phyloP scores from a whole-genome alignment of 768 basidiomycete genomes.

The Hericium alpestre region DNA sequence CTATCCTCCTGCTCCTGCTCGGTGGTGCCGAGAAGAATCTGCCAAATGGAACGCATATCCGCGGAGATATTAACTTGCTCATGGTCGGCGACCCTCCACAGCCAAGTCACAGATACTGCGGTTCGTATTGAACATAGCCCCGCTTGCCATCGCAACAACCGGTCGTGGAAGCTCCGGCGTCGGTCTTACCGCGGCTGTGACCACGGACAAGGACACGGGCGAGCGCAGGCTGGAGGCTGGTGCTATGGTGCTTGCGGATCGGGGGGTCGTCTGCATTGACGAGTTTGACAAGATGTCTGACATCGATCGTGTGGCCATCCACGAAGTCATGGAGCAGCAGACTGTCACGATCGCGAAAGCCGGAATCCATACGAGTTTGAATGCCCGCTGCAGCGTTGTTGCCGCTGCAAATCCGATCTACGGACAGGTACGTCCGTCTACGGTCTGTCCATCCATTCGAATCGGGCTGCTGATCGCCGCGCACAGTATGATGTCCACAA shows the following conservation, averaged over 20 bases:
- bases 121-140: conserved; percentile 92
- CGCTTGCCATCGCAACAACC: conserved; percentile 95
- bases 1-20: conserved; percentile 83
- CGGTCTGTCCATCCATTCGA: conserved; percentile 30
- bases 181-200: conserved; percentile 96
- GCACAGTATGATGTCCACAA: background rate
- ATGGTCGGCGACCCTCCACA: conserved; percentile 99
- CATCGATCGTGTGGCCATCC: conserved; percentile 96
- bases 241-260: conserved; percentile 98
- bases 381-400: conserved; percentile 90
- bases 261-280: conserved; percentile 97
- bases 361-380: conserved; percentile 94
- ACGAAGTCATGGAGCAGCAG: conserved; percentile 99
- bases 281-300: conserved; percentile 99
- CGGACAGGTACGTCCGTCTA: conserved; percentile 90
- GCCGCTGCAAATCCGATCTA: conserved; percentile 98
- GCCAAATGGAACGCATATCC: conserved; percentile 93
- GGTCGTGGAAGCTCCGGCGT: conserved; percentile 98
- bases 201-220: conserved; percentile 95
- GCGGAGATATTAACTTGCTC: conserved; percentile 97
- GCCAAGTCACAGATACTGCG: conserved; percentile 95
- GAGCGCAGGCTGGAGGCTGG: conserved; percentile 95
- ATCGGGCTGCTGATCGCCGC: background rate
- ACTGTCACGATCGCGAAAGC: conserved; percentile 99
- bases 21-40: conserved; percentile 98